Evolutionary conservation across 1,284 basidiomycete genomes (phyloP).

Genomic region (Austroboletus sp.): DNA sequence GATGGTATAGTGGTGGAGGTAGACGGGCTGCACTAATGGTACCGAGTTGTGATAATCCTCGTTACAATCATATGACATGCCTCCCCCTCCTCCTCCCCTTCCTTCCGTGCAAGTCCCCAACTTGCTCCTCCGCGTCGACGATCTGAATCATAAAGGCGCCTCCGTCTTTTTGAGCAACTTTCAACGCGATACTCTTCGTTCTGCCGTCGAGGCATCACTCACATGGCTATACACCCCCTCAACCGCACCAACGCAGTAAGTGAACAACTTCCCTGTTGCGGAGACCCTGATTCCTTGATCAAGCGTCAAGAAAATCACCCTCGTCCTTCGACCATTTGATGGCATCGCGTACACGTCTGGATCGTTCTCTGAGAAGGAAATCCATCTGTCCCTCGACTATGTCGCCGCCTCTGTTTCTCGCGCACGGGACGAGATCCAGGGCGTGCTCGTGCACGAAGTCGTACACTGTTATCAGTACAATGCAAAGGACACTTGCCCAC

Average conservation of each 20-base stretch:
- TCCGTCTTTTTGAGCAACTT: constrained; percentile 51
- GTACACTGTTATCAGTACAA: constrained; percentile 72
- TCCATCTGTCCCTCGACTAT: constrained; percentile 62
- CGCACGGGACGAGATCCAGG: constrained; percentile 53
- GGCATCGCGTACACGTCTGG: constrained; percentile 63
- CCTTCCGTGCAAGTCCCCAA: constrained; percentile 51
- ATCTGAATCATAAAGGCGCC: constrained; percentile 54
- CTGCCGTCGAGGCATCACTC: constrained; percentile 51
- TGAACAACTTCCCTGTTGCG: background rate
- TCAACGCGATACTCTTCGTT: constrained; percentile 41
- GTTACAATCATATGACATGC: constrained; percentile 15
- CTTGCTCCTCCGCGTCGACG: constrained; percentile 51
- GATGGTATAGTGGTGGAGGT: background rate
- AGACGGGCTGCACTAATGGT: background rate
- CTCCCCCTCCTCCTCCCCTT: constrained; percentile 26
- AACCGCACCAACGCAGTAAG: constrained; percentile 52
- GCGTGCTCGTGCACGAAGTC: constrained; percentile 61
- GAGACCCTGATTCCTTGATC: constrained; percentile 3
- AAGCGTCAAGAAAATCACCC: constrained; percentile 49
- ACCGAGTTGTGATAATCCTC: background rate
- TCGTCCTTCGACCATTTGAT: constrained; percentile 56
- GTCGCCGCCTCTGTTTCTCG: constrained; percentile 42
- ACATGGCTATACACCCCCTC: constrained; percentile 55
- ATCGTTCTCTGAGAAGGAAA: constrained; percentile 54
- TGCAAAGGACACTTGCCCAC: constrained; percentile 51